These are phyloP conservation scores for Salix koriyanagi DNA, from an alignment of 345 rosid genomes.

Conservation along the genomic window DNA sequence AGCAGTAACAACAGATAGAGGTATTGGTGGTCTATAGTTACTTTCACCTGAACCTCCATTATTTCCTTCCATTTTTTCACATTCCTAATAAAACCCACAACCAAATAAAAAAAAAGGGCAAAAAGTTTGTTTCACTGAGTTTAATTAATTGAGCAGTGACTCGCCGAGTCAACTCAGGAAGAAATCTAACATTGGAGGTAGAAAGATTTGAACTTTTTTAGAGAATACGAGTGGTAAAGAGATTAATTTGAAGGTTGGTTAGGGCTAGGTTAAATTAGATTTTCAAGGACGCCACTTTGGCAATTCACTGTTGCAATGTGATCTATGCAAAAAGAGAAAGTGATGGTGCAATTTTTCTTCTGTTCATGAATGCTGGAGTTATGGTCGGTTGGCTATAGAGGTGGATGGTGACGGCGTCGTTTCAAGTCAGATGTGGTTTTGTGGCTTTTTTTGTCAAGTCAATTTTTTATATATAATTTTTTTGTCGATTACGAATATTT, in stretches of 20 bases:
- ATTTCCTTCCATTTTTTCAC: conserved; percentile 58
- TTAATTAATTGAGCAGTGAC: neutral
- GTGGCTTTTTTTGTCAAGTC: neutral
- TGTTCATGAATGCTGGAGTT: neutral
- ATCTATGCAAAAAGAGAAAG: neutral
- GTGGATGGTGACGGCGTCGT: conserved; percentile 17
- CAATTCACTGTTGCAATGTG: neutral
- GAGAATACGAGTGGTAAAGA: neutral
- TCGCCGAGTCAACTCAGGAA: conserved; percentile 1
- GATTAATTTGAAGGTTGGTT: neutral
- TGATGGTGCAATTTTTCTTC: neutral
- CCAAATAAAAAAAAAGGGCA: neutral
- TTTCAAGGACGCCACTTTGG: conserved; percentile 8
- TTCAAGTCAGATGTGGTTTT: neutral
- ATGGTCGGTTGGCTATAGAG: conserved; percentile 10
- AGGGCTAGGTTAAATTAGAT: conserved; percentile 13
- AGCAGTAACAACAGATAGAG: no score
- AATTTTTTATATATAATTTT: neutral
- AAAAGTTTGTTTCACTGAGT: neutral
- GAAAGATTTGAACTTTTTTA: neutral
- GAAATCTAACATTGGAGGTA: neutral
- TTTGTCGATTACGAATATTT: neutral
- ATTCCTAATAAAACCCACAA: conserved; percentile 6
- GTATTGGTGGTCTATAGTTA: no score
- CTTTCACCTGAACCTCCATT: conserved; percentile 56